Percentiles rank a stretch among this genome's conserved stretches.
Evolutionary conservation across 768 basidiomycete species (phyloP).

Genomic region (Holtermannia corniformis): DNA sequence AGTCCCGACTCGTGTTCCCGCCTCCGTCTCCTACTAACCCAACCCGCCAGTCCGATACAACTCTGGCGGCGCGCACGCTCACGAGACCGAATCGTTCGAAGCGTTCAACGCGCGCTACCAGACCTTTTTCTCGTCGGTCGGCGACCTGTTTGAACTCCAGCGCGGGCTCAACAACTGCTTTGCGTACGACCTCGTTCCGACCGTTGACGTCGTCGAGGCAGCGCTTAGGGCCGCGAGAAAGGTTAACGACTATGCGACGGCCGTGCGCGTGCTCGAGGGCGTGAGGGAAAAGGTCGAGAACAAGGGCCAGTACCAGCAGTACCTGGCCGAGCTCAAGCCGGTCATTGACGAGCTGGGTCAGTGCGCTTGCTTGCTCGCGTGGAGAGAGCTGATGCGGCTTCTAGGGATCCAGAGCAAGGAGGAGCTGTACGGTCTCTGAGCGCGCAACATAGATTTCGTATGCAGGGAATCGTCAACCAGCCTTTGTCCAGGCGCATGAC

Average conservation of each 20-base stretch:
- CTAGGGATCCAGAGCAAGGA: constrained; percentile 56
- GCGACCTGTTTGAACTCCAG: constrained; percentile 97
- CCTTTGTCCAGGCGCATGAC: no score
- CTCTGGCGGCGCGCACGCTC: constrained; percentile 47
- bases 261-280: constrained; percentile 92
- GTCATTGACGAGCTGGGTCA: constrained; percentile 85
- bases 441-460: no score
- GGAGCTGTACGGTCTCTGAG: constrained; percentile 52
- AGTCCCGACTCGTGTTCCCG: not conserved
- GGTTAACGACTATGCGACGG: constrained; percentile 94
- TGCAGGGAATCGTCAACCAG: no score
- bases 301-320: constrained; percentile 84
- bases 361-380: constrained; percentile 27
- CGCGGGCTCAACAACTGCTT: constrained; percentile 99
- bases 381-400: not conserved
- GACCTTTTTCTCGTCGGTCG: constrained; percentile 80
- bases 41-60: constrained; percentile 23
- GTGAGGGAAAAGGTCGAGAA: constrained; percentile 97
- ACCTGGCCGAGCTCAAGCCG: constrained; percentile 79
- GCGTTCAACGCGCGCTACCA: constrained; percentile 90
- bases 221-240: constrained; percentile 47
- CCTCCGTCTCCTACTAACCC: no score
- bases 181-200: constrained; percentile 66
- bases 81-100: constrained; percentile 86
- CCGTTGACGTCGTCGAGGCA: constrained; percentile 36